phyloP scores from a whole-genome alignment of 164 flowering plant species.

The Kalanchoe fedtschenkoi region DNA sequence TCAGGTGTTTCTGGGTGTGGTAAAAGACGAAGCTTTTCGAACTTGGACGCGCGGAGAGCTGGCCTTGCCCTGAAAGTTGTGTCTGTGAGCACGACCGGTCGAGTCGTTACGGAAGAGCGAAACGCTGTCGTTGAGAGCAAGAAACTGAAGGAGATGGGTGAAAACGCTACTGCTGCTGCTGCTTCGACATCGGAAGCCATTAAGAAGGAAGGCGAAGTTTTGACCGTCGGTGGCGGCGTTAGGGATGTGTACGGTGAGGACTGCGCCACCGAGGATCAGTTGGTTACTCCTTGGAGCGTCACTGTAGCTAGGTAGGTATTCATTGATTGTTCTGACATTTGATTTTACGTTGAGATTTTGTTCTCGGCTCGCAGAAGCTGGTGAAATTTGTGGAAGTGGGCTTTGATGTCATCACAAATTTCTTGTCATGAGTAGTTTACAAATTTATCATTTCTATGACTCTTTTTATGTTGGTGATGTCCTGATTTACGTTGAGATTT shows the following conservation, averaged over 20 bases:
- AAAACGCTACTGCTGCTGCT: not conserved
- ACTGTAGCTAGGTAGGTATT: slow-evolving; percentile 15
- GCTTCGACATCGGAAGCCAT: not conserved
- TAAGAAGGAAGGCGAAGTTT: not conserved
- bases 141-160: not conserved
- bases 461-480: not conserved
- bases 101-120: not conserved
- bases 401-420: no score
- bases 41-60: not conserved
- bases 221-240: slow-evolving; percentile 10
- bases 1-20: not conserved
- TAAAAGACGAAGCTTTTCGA: slow-evolving; percentile 2
- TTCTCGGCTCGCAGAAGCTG: not conserved
- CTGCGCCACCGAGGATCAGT: slow-evolving; percentile 15
- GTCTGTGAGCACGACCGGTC: not conserved
- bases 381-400: not conserved
- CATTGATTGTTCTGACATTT: not conserved
- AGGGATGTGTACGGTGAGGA: slow-evolving; percentile 16
- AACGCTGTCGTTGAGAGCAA: not conserved
- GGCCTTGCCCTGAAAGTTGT: not conserved
- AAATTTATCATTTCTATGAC: no score
- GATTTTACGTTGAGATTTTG: not conserved
- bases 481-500: not conserved
- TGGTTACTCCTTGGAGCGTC: slow-evolving; percentile 17
- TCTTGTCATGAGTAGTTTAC: no score